phyloP scores from a whole-genome alignment of 2,329 filamentous ascomycete genomes.

The Cladosporium sp. region DNA sequence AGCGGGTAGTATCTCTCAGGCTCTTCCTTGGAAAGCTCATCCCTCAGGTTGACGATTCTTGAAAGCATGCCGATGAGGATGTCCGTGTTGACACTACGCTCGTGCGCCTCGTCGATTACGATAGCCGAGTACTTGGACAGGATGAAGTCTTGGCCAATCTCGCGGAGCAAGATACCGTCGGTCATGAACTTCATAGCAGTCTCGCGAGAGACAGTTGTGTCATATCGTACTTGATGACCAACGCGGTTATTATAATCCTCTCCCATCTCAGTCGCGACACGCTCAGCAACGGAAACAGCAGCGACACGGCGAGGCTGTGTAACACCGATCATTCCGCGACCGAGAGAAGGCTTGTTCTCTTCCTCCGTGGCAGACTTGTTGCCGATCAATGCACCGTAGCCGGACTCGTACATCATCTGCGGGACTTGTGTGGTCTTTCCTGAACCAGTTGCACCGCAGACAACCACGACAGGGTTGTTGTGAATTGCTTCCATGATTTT shows the following conservation, averaged over 20 bases:
- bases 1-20: slow-evolving; percentile 64
- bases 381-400: slow-evolving; percentile 73
- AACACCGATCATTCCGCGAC: slow-evolving; percentile 86
- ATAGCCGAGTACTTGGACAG: slow-evolving; percentile 88
- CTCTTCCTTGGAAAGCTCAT: slow-evolving; percentile 68
- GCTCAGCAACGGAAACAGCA: slow-evolving; percentile 92
- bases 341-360: slow-evolving; percentile 44
- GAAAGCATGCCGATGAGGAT: slow-evolving; percentile 97
- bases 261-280: slow-evolving; percentile 81
- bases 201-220: slow-evolving; percentile 71
- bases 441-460: slow-evolving; percentile 92
- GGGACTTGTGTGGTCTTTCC: slow-evolving; percentile 97
- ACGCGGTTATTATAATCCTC: slow-evolving; percentile 65
- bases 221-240: slow-evolving; percentile 89
- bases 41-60: slow-evolving; percentile 78
- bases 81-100: slow-evolving; percentile 95
- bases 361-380: slow-evolving; percentile 12
- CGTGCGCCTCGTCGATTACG: slow-evolving; percentile 94
- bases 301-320: slow-evolving; percentile 94
- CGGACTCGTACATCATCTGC: slow-evolving; percentile 91
- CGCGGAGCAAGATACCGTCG: slow-evolving; percentile 87
- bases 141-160: slow-evolving; percentile 84
- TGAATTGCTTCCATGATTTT: slow-evolving; percentile 97
- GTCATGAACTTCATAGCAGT: slow-evolving; percentile 99
- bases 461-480: slow-evolving; percentile 81